Conservation (phyloP, 2,329 filamentous ascomycete genomes). For the Botrytis squamosa region DNA sequence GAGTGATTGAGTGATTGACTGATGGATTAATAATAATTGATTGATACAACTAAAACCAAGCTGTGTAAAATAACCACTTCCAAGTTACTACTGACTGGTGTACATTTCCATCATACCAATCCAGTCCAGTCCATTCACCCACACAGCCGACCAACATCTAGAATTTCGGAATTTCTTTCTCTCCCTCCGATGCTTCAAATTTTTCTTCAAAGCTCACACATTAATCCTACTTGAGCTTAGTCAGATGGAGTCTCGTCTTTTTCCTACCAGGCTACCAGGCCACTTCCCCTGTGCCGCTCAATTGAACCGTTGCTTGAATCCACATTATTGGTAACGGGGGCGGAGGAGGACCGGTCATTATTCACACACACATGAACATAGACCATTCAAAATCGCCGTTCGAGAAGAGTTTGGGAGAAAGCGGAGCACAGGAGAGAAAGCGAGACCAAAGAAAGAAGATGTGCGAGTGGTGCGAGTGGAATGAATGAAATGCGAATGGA, state of each 20-base stretch:
- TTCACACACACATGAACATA: background rate
- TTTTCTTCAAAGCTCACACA: background rate
- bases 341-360: background rate
- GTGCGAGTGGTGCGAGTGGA: too few species aligned
- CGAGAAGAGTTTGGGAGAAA: background rate
- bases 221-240: background rate
- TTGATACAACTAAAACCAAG: background rate
- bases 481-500: background rate
- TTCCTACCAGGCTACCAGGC: background rate
- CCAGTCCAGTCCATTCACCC: too few species aligned
- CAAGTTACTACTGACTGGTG: too few species aligned
- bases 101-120: too few species aligned
- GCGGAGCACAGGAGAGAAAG: background rate
- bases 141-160: conserved; percentile 3
- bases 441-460: background rate
- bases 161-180: background rate
- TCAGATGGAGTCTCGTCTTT: background rate
- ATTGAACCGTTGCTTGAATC: background rate
- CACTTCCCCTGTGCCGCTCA: conserved; percentile 1
- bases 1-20: too few species aligned
- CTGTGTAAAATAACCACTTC: too few species aligned
- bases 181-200: background rate
- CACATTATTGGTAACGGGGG: background rate
- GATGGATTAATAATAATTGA: background rate
- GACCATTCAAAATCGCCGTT: background rate